Percentiles rank a stretch among this genome's conserved stretches.
These are phyloP conservation scores for Biscogniauxia sp. DNA, from an alignment of 2,329 filamentous ascomycete genomes.

Conservation along the genomic window DNA sequence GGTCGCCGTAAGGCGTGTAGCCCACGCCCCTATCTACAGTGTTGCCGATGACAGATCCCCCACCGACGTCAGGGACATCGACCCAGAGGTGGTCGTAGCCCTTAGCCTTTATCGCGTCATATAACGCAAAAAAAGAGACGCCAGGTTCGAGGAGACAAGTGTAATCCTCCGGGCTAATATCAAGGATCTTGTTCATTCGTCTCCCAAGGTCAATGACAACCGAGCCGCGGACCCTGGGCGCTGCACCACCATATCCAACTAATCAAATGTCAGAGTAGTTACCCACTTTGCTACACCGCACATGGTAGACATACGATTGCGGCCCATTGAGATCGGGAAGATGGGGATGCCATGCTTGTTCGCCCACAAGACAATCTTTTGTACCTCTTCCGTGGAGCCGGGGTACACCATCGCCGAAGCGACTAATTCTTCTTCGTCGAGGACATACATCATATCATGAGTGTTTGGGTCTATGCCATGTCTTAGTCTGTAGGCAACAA, in stretches of 20 bases:
- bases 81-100: conserved; percentile 42
- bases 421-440: conserved; percentile 45
- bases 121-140: conserved; percentile 50
- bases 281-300: neutral
- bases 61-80: conserved; percentile 41
- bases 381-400: conserved; percentile 31
- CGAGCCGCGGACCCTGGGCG: conserved; percentile 50
- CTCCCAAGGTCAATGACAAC: conserved; percentile 50
- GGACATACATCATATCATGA: conserved; percentile 41
- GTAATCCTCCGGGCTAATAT: conserved; percentile 48
- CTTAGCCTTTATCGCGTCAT: conserved; percentile 43
- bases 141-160: conserved; percentile 54
- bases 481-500: conserved; percentile 5
- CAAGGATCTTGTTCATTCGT: conserved; percentile 51
- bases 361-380: conserved; percentile 32
- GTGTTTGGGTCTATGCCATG: conserved; percentile 34
- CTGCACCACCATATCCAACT: conserved; percentile 54
- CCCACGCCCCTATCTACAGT: conserved; percentile 45
- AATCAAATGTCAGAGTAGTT: neutral
- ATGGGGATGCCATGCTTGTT: conserved; percentile 29
- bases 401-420: conserved; percentile 41
- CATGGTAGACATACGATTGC: conserved; percentile 27
- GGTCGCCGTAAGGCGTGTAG: conserved; percentile 45
- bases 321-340: conserved; percentile 29
- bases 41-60: conserved; percentile 47